Conservation (phyloP, 83 land plant genomes). For the Picea abies region DNA sequence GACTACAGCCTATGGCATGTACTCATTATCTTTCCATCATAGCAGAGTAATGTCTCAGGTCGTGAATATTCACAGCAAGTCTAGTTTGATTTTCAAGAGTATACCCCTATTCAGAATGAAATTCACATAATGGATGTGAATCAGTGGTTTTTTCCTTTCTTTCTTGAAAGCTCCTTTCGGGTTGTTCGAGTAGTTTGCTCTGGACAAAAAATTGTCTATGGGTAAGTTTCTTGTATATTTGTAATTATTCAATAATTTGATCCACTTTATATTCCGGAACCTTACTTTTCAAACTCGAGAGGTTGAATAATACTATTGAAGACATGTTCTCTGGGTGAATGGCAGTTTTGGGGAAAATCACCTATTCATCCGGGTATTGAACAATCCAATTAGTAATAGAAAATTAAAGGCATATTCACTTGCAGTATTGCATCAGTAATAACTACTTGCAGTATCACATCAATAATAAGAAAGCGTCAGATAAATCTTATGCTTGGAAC, state of each 20-base stretch:
- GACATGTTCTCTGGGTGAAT: background rate
- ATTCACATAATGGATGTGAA: background rate
- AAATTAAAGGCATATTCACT: background rate
- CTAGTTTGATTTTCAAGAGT: background rate
- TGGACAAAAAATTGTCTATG: background rate
- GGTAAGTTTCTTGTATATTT: background rate
- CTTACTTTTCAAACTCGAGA: background rate
- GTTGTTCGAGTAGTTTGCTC: background rate
- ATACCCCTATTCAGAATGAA: background rate
- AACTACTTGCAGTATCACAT: too few relatives aligned
- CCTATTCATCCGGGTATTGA: background rate
- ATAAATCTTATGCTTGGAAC: background rate
- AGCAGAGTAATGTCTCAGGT: constrained; percentile 1
- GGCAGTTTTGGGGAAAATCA: background rate
- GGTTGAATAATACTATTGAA: background rate
- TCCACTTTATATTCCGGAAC: background rate
- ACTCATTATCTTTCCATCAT: background rate
- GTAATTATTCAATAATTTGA: background rate
- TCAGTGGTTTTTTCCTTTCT: background rate
- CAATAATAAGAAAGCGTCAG: background rate
- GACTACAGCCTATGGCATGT: background rate
- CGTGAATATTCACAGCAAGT: background rate
- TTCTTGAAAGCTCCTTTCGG: too few relatives aligned
- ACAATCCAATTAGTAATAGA: too few relatives aligned
- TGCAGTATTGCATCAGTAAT: too few relatives aligned